phyloP scores from a whole-genome alignment of 805 yeast genomes.

The Nakazawaea wyomingensis region DNA sequence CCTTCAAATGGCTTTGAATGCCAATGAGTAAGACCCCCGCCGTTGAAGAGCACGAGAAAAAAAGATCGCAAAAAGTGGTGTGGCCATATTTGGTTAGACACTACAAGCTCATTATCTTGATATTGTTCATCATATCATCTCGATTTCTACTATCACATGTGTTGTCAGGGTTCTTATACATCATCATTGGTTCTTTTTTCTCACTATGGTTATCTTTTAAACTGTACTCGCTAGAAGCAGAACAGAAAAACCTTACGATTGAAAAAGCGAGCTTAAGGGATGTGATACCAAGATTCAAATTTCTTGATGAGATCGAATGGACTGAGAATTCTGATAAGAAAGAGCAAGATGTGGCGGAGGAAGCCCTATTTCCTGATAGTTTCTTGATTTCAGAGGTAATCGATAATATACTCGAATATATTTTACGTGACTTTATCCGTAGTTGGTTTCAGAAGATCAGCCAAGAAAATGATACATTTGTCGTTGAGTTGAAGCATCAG shows the following conservation, averaged over 20 bases:
- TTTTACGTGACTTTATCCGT: conserved; percentile 48
- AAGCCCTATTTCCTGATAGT: conserved; percentile 40
- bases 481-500: conserved; percentile 38
- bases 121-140: not conserved
- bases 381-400: conserved; percentile 48
- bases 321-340: conserved; percentile 8
- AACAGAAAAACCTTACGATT: not conserved
- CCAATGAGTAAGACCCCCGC: not conserved
- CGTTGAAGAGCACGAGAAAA: no score
- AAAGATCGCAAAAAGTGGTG: no score
- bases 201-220: conserved; percentile 1
- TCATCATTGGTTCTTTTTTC: not conserved
- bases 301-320: conserved; percentile 28
- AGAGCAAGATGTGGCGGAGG: conserved; percentile 9
- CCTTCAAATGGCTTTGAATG: not conserved
- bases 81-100: no score
- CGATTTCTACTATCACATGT: not conserved
- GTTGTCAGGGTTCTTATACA: not conserved
- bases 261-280: not conserved
- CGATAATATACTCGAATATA: conserved; percentile 41
- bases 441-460: conserved; percentile 53
- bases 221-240: not conserved
- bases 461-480: conserved; percentile 30
- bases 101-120: no score
- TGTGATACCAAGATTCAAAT: conserved; percentile 20